Evolutionary conservation across 2,329 filamentous ascomycete genomes (phyloP).

Genomic region (Chaetomium olivaceum): DNA sequence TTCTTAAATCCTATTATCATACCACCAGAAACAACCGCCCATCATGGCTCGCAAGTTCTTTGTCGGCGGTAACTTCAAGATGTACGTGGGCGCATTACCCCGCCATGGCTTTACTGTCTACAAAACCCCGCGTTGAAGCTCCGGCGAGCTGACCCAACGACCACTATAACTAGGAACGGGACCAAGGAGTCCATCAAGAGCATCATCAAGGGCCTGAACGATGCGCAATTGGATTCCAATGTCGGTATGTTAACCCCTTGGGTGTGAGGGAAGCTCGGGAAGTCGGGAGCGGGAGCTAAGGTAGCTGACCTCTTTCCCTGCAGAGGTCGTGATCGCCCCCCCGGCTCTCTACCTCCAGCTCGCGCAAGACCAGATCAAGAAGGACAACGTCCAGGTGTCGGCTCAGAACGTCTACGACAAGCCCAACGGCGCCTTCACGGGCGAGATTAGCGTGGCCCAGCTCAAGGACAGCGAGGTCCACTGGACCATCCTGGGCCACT

Average conservation of each 20-base stretch:
- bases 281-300: background rate
- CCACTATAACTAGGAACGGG: slow-evolving; percentile 72
- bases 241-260: slow-evolving; percentile 56
- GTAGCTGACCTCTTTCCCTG: slow-evolving; percentile 18
- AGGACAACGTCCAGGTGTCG: slow-evolving; percentile 76
- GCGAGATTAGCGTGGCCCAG: slow-evolving; percentile 91
- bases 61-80: slow-evolving; percentile 99
- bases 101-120: slow-evolving; percentile 20
- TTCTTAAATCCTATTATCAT: background rate
- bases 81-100: slow-evolving; percentile 59
- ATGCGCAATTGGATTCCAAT: slow-evolving; percentile 75
- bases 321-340: slow-evolving; percentile 93
- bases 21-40: slow-evolving; percentile 40
- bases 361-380: slow-evolving; percentile 71
- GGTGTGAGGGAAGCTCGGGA: background rate
- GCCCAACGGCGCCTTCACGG: slow-evolving; percentile 94
- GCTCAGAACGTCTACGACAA: slow-evolving; percentile 98
- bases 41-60: slow-evolving; percentile 96
- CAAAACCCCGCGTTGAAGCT: slow-evolving; percentile 35
- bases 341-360: slow-evolving; percentile 88
- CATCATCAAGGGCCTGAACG: slow-evolving; percentile 88
- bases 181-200: slow-evolving; percentile 83
- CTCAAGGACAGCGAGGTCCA: slow-evolving; percentile 84
- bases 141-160: slow-evolving; percentile 31
- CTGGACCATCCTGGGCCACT: slow-evolving; percentile 93